Percentiles rank a stretch among this genome's conserved stretches.
These are phyloP conservation scores for Lactarius psammicola DNA, from an alignment of 768 basidiomycete genomes.

Conservation along the genomic window DNA sequence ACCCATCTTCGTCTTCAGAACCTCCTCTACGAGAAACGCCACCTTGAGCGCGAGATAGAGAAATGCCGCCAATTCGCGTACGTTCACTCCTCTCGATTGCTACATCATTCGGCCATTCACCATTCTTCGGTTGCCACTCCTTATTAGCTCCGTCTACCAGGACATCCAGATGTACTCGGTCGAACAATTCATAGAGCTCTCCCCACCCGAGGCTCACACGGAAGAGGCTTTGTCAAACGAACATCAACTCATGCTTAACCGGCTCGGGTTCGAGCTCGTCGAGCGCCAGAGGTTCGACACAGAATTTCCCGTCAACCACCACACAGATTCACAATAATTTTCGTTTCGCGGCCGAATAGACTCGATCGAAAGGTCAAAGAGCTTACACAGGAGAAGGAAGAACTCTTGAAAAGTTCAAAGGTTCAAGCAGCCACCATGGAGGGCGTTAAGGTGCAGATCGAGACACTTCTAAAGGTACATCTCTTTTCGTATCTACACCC, in stretches of 20 bases:
- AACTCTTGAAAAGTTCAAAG: constrained; percentile 77
- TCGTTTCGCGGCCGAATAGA: constrained; percentile 39
- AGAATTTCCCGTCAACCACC: constrained; percentile 23
- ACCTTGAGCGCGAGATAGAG: constrained; percentile 88
- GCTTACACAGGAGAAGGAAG: constrained; percentile 67
- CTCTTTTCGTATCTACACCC: background rate
- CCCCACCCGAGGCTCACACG: constrained; percentile 64
- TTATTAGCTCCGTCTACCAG: constrained; percentile 77
- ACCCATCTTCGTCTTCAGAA: constrained; percentile 85
- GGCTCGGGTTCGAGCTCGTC: constrained; percentile 80
- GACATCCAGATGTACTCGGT: constrained; percentile 73
- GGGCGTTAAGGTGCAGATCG: constrained; percentile 74
- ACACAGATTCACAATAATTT: constrained; percentile 17
- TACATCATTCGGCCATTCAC: background rate
- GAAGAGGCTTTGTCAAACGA: constrained; percentile 61
- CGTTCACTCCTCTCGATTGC: constrained; percentile 38
- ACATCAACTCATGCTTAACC: constrained; percentile 85
- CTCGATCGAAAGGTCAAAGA: constrained; percentile 71
- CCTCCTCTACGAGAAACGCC: constrained; percentile 82
- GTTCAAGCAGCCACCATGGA: constrained; percentile 70
- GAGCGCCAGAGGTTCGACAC: constrained; percentile 80
- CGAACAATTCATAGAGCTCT: constrained; percentile 65
- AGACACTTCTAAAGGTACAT: constrained; percentile 67
- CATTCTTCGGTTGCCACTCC: constrained; percentile 1
- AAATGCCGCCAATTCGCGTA: constrained; percentile 92